Conservation (phyloP, 2,329 filamentous ascomycete genomes). For the Ustulina deusta region DNA sequence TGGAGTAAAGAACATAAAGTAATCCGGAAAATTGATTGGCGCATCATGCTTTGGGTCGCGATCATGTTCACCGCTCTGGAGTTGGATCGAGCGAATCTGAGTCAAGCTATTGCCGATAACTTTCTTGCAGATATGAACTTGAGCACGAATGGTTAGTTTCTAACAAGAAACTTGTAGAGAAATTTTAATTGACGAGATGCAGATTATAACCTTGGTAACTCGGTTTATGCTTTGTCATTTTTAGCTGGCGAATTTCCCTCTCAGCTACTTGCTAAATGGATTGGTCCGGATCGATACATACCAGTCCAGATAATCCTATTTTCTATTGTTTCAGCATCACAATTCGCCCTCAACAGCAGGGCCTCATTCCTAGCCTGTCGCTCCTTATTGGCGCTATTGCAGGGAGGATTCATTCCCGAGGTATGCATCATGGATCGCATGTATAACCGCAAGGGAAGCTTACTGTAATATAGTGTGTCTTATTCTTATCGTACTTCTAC, state of each 20-base stretch:
- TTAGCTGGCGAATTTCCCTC: constrained; percentile 70
- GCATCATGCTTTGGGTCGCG: constrained; percentile 61
- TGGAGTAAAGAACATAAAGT: constrained; percentile 51
- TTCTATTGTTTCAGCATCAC: constrained; percentile 47
- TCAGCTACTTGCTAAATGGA: constrained; percentile 68
- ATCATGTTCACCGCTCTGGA: constrained; percentile 65
- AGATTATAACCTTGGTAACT: constrained; percentile 66
- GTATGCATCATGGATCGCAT: constrained; percentile 30
- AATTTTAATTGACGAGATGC: neutral
- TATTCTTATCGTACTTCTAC: constrained; percentile 52
- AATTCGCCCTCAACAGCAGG: constrained; percentile 45
- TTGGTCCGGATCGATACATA: constrained; percentile 50
- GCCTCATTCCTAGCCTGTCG: constrained; percentile 46
- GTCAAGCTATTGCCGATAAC: constrained; percentile 62
- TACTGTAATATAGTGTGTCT: constrained; percentile 43
- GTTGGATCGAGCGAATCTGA: constrained; percentile 61
- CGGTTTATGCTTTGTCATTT: constrained; percentile 65
- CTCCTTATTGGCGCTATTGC: constrained; percentile 46
- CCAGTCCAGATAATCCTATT: constrained; percentile 48
- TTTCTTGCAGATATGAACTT: constrained; percentile 59
- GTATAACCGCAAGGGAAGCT: neutral
- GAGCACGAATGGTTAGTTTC: constrained; percentile 57
- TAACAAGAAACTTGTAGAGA: neutral
- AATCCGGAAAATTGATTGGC: constrained; percentile 49
- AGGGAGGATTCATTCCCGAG: constrained; percentile 52